Base-by-base conservation (phyloP, 2,329 filamentous ascomycete species). In the Neobulgaria alba region DNA sequence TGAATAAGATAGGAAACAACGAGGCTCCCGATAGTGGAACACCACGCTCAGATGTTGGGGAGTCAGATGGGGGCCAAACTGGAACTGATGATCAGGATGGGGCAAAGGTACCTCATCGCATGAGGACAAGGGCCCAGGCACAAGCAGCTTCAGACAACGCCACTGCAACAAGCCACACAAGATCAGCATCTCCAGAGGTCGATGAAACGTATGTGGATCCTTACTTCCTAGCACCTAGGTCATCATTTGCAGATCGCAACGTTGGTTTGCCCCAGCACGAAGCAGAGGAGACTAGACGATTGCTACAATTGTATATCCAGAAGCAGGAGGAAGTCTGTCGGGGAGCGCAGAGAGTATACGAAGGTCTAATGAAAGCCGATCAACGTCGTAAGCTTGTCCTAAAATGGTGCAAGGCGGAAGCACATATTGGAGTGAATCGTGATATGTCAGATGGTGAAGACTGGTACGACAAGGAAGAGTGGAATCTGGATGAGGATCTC, bases 381-480 rank as follows among this genome's bases (percentile, higher is more conserved):
- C 73, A 83, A 33, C 72, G 84, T 60, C 73, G 85, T 19, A 77
- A 76, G 53, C 73, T 78, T 15, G 83, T 92, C 3, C 72, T 82
- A 57, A 74, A 76, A 51, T 88, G 83, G 80, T 73, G 79, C 50
- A 86, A 87, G 58, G 81, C 85, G 1, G 85, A 90, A 63, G 84
- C 73, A 16, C 85, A 90, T 55, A 70, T 68, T 38, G 76, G 78
- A 2, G 58, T 67, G 14, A 77, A 79, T 36, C 49, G 56, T 29
- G 84, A 89, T 60, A 79, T 92, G 79, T 88, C 82, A 37, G 86
- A 93, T 58, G 85, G 85, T 9, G 86, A 93, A 66, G 86, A 93
- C 59, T 93, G 85, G 83, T 89, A 88, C 57, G 86, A 93, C 61
- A 76, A 75, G 56, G 81, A 86, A 39, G 82, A 86, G 63, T 90